These are phyloP conservation scores for Aspergillus floridensis DNA, from an alignment of 2,329 filamentous ascomycete species.

Conservation along the genomic window DNA sequence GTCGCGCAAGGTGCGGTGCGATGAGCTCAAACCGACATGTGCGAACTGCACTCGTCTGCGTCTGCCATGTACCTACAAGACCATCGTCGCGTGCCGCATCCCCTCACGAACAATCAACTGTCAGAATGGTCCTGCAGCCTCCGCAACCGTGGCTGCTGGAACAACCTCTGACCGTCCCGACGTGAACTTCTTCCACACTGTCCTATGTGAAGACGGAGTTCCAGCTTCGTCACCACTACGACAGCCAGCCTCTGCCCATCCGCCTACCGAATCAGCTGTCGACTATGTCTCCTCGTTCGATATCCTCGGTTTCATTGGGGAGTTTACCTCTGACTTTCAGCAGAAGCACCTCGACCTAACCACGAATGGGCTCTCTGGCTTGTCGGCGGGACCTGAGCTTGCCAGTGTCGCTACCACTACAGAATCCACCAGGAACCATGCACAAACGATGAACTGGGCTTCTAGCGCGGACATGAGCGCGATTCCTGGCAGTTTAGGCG, in stretches of 20 bases:
- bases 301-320: constrained; percentile 39
- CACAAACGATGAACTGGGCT: constrained; percentile 10
- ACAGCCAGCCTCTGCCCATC: constrained; percentile 3
- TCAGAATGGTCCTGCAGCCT: neutral
- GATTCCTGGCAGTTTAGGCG: neutral
- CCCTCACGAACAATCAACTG: neutral
- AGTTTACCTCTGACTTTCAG: constrained; percentile 35
- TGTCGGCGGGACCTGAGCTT: neutral
- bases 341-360: constrained; percentile 35
- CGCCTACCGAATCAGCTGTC: constrained; percentile 1
- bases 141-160: neutral
- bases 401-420: neutral
- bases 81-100: constrained; percentile 17
- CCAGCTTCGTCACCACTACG: neutral
- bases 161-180: constrained; percentile 19
- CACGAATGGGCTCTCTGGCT: constrained; percentile 13
- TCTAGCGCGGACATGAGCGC: neutral
- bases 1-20: constrained; percentile 37
- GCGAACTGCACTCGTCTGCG: constrained; percentile 35
- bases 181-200: constrained; percentile 29
- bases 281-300: constrained; percentile 28
- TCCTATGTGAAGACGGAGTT: constrained; percentile 27
- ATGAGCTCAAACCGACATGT: constrained; percentile 35
- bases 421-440: constrained; percentile 1
- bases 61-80: constrained; percentile 31